A percentile compares a stretch with the other conserved stretches of the same genome.
Evolutionary conservation across 805 yeast genomes (phyloP).

Genomic region (Wilhelminamyces savonicus): DNA sequence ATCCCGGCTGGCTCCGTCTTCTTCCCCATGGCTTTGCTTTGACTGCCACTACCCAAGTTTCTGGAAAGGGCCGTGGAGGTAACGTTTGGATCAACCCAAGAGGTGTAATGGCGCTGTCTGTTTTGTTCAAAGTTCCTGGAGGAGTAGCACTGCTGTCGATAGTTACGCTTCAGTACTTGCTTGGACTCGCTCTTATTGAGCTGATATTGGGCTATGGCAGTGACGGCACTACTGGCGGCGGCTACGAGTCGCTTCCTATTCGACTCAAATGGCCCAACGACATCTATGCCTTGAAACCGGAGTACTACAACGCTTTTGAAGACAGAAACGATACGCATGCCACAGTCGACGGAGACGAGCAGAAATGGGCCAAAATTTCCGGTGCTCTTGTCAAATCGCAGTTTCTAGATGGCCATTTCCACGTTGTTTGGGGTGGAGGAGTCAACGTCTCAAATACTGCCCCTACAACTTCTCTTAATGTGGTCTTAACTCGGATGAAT

Average conservation of each 20-base stretch:
- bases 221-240: constrained; percentile 29
- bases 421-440: constrained; percentile 81
- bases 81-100: constrained; percentile 93
- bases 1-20: constrained; percentile 48
- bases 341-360: constrained; percentile 49
- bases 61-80: constrained; percentile 93
- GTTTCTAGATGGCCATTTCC: constrained; percentile 51
- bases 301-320: constrained; percentile 28
- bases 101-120: constrained; percentile 84
- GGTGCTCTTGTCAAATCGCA: constrained; percentile 84
- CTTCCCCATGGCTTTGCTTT: constrained; percentile 68
- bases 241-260: constrained; percentile 72
- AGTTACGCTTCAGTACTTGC: constrained; percentile 81
- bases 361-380: constrained; percentile 67
- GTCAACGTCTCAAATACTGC: constrained; percentile 77
- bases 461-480: constrained; percentile 85
- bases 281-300: constrained; percentile 68
- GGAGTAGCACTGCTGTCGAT: constrained; percentile 43
- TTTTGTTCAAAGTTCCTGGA: constrained; percentile 53
- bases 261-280: constrained; percentile 97
- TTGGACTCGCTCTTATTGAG: constrained; percentile 76
- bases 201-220: constrained; percentile 59
- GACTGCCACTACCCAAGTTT: constrained; percentile 76
- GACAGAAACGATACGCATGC: constrained; percentile 27
- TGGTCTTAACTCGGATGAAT: constrained; percentile 60